Evolutionary conservation across 2,329 filamentous ascomycete genomes (phyloP).

Genomic region (Fusarium citri): DNA sequence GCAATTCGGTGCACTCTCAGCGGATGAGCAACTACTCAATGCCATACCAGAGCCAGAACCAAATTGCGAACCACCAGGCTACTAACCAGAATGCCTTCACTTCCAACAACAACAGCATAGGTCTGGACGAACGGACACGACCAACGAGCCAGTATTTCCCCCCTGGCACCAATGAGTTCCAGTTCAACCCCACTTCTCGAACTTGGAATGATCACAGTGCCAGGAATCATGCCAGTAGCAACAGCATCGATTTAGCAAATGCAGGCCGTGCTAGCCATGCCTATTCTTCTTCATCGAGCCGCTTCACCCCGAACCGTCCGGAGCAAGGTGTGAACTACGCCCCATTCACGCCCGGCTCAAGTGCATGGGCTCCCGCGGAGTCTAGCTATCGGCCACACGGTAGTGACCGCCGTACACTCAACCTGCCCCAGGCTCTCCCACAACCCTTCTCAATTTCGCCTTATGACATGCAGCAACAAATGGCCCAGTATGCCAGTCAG

Average conservation of each 20-base stretch:
- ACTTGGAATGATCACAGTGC: conserved; percentile 56
- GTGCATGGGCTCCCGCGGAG: conserved; percentile 55
- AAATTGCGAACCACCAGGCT: conserved; percentile 48
- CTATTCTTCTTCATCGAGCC: conserved; percentile 45
- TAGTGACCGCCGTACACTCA: conserved; percentile 53
- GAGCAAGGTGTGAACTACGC: conserved; percentile 46
- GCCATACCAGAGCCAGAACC: conserved; percentile 57
- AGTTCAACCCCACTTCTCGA: conserved; percentile 61
- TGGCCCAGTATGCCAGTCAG: conserved; percentile 41
- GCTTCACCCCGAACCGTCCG: conserved; percentile 52
- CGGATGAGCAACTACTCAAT: conserved; percentile 58
- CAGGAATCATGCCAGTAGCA: conserved; percentile 43
- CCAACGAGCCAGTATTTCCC: conserved; percentile 36
- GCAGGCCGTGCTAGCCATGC: neutral
- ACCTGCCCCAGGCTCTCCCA: conserved; percentile 45
- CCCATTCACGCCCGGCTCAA: conserved; percentile 48
- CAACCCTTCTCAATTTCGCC: neutral
- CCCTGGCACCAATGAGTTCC: conserved; percentile 53
- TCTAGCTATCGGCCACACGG: conserved; percentile 52
- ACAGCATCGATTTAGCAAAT: conserved; percentile 33
- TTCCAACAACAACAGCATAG: conserved; percentile 52
- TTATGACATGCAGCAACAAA: neutral
- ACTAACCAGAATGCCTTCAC: conserved; percentile 3
- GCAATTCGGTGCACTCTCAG: conserved; percentile 61
- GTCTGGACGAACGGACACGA: conserved; percentile 51